These are phyloP conservation scores for Gentiana straminea DNA, from an alignment of 257 asterid species.

Conservation along the genomic window DNA sequence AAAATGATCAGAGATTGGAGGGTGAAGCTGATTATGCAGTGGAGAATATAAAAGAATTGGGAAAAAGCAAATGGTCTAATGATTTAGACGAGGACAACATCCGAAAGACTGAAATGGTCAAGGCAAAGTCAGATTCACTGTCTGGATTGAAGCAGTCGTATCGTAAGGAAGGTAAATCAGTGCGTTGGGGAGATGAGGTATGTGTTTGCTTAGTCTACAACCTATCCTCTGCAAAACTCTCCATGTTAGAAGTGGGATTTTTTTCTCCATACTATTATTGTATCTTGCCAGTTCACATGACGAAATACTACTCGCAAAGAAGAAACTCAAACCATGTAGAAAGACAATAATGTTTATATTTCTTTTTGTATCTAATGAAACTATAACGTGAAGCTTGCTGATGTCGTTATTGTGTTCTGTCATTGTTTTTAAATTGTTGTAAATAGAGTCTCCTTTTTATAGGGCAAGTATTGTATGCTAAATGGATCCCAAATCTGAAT, in stretches of 20 bases:
- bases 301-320: no score
- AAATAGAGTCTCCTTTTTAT: no score
- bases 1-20: slow-evolving; percentile 32
- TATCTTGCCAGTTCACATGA: no score
- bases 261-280: no score
- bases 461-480: no score
- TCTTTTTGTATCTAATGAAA: no score
- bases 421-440: no score
- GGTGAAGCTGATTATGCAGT: slow-evolving; percentile 30
- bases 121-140: slow-evolving; percentile 32
- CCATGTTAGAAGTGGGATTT: slow-evolving; percentile 1
- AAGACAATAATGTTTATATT: no score
- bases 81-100: slow-evolving; percentile 66
- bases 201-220: slow-evolving; percentile 8
- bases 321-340: no score
- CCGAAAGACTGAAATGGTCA: slow-evolving; percentile 23
- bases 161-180: slow-evolving; percentile 86
- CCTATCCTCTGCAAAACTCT: neutral
- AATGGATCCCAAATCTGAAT: no score
- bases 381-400: no score
- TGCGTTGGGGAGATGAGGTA: slow-evolving; percentile 99
- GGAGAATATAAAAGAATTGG: slow-evolving; percentile 63
- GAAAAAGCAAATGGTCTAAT: slow-evolving; percentile 93
- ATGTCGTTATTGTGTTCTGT: no score
- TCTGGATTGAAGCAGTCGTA: slow-evolving; percentile 42